phyloP scores from a whole-genome alignment of 306 rosid genomes.

The Lablab purpureus region DNA sequence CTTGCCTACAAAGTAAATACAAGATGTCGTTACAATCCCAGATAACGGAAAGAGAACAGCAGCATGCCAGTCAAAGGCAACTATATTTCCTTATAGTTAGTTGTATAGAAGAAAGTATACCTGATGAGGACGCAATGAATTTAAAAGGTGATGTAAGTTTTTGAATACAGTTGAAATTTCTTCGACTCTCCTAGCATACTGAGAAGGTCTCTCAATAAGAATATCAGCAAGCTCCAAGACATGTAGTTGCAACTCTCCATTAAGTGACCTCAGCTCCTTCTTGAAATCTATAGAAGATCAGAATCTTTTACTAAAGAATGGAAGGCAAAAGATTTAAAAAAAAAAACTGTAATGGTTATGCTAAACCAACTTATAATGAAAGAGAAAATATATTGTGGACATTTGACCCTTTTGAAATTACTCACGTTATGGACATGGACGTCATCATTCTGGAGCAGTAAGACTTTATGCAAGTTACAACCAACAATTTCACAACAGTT shows the following conservation, averaged over 20 bases:
- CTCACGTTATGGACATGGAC: constrained; percentile 6
- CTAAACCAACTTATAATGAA: background rate
- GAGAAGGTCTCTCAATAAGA: constrained; percentile 93
- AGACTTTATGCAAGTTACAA: background rate
- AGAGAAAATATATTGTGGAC: constrained; percentile 6
- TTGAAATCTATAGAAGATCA: constrained; percentile 66
- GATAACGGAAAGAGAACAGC: constrained; percentile 5
- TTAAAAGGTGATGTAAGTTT: constrained; percentile 92
- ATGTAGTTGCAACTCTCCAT: constrained; percentile 85
- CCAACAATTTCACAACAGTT: constrained; percentile 13
- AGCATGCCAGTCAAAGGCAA: constrained; percentile 26
- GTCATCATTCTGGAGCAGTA: background rate
- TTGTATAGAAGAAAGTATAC: constrained; percentile 44
- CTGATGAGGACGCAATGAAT: constrained; percentile 93
- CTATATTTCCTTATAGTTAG: background rate
- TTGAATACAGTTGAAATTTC: constrained; percentile 91
- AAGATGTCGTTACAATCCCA: constrained; percentile 13
- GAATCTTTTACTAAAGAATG: constrained; percentile 27
- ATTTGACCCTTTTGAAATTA: constrained; percentile 31
- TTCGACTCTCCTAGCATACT: constrained; percentile 95
- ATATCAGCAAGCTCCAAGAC: constrained; percentile 94
- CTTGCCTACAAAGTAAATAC: constrained; percentile 67
- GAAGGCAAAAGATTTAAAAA: background rate
- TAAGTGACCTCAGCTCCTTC: constrained; percentile 89
- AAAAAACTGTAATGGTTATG: constrained; percentile 3